Evolutionary conservation across 345 rosid genomes (phyloP).

Genomic region (Salix udensis): DNA sequence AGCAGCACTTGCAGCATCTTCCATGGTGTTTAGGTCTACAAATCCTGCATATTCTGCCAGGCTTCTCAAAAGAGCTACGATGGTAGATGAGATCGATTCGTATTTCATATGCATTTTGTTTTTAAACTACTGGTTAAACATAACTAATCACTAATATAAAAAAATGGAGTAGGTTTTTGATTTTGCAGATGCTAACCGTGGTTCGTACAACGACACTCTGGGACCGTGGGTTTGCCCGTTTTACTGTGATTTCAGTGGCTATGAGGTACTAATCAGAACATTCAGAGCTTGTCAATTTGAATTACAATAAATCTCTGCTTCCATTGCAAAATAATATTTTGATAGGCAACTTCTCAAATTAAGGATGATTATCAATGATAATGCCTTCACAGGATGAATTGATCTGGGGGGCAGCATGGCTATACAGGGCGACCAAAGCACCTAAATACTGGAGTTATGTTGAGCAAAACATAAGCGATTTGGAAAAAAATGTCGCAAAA

Average conservation of each 20-base stretch:
- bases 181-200: constrained; percentile 25
- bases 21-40: constrained; percentile 11
- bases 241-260: constrained; percentile 28
- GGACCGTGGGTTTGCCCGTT: constrained; percentile 29
- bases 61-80: constrained; percentile 20
- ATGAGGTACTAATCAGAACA: constrained; percentile 9
- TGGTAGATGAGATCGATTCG: not conserved
- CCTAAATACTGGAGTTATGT: constrained; percentile 45
- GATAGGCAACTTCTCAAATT: too few relatives aligned
- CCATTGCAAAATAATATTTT: too few relatives aligned
- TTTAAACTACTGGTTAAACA: too few relatives aligned
- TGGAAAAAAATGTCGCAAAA: constrained; percentile 6
- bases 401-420: constrained; percentile 28
- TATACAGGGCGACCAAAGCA: constrained; percentile 20
- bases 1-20: constrained; percentile 25
- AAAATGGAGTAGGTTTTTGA: constrained; percentile 4
- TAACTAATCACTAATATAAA: not conserved
- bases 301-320: too few relatives aligned
- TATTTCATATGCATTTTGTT: too few relatives aligned
- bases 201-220: constrained; percentile 19
- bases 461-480: constrained; percentile 23
- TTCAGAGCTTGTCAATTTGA: not conserved
- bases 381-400: constrained; percentile 22
- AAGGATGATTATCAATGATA: too few relatives aligned
- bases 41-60: constrained; percentile 14